These are phyloP conservation scores for Aspergillus sclerotioniger DNA, from an alignment of 495 filamentous ascomycete genomes.

Conservation along the genomic window DNA sequence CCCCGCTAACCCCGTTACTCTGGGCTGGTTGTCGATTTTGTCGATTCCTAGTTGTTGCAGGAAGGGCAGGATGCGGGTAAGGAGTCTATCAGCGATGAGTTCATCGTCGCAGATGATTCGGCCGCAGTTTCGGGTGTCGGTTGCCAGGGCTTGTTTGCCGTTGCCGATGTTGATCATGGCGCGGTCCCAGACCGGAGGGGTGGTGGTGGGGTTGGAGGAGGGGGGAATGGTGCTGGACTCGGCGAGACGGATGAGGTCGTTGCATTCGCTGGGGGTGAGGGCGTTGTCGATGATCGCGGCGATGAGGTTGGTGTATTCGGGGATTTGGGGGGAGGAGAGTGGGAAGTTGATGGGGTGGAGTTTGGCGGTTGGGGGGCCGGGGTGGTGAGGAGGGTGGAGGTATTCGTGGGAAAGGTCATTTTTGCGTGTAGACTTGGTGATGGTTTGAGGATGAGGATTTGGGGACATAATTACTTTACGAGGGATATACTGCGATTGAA, in stretches of 20 bases:
- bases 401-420: background rate
- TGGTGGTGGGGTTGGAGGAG: conserved; percentile 10
- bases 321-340: conserved; percentile 45
- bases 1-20: conserved; percentile 45
- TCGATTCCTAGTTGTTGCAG: conserved; percentile 39
- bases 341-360: conserved; percentile 50
- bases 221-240: conserved; percentile 37
- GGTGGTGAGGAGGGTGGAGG: conserved; percentile 25
- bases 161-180: conserved; percentile 63
- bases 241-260: conserved; percentile 52
- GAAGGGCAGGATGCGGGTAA: conserved; percentile 54
- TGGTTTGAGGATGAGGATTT: no score
- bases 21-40: conserved; percentile 33
- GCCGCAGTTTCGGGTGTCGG: conserved; percentile 63
- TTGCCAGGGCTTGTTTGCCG: conserved; percentile 55
- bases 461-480: no score
- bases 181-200: conserved; percentile 30
- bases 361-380: conserved; percentile 24
- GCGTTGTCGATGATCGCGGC: conserved; percentile 66
- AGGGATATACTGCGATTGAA: no score
- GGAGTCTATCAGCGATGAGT: conserved; percentile 60
- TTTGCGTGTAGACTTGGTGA: background rate
- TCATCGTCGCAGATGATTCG: conserved; percentile 71
- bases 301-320: conserved; percentile 53
- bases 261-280: conserved; percentile 61